Conservation (phyloP, 2,329 filamentous ascomycete species). For the Exophiala sideris region DNA sequence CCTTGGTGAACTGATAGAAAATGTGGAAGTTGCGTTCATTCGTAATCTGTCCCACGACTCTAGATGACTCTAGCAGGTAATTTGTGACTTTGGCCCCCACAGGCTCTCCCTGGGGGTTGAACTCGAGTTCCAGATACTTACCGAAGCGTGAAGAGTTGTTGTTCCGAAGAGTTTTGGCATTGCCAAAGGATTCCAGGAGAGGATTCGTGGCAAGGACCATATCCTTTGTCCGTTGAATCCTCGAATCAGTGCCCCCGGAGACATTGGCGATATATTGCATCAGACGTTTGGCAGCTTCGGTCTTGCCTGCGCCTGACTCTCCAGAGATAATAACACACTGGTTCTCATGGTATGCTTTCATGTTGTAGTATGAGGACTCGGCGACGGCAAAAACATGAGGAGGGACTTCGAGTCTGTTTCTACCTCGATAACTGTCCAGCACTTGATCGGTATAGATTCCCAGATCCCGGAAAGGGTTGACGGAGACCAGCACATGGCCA, state of each 20-base stretch:
- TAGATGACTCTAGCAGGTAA: slow-evolving; percentile 90
- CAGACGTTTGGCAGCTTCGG: slow-evolving; percentile 94
- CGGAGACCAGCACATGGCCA: slow-evolving; percentile 97
- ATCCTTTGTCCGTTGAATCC: slow-evolving; percentile 96
- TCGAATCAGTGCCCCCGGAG: slow-evolving; percentile 76
- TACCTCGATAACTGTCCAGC: slow-evolving; percentile 89
- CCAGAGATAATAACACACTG: slow-evolving; percentile 99
- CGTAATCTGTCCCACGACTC: slow-evolving; percentile 89
- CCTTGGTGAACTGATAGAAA: slow-evolving; percentile 98
- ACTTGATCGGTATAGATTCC: slow-evolving; percentile 97
- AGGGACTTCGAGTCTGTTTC: slow-evolving; percentile 89
- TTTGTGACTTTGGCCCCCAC: slow-evolving; percentile 98
- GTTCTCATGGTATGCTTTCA: slow-evolving; percentile 99
- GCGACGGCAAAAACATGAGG: slow-evolving; percentile 98
- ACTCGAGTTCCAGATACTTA: slow-evolving; percentile 96
- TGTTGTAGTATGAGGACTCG: slow-evolving; percentile 96
- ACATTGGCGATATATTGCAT: slow-evolving; percentile 99
- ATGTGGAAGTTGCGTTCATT: slow-evolving; percentile 99
- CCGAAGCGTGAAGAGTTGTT: slow-evolving; percentile 99
- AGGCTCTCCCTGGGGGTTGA: slow-evolving; percentile 86
- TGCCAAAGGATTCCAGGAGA: slow-evolving; percentile 93
- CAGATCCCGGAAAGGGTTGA: slow-evolving; percentile 95
- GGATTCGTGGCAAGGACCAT: slow-evolving; percentile 99
- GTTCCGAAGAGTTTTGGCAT: slow-evolving; percentile 95
- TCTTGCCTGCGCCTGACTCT: slow-evolving; percentile 97